Evolutionary conservation across 2,329 filamentous ascomycete species (phyloP), one percentile per base, ranked within the genome.

Genomic region (Colletotrichum zoysiae): DNA sequence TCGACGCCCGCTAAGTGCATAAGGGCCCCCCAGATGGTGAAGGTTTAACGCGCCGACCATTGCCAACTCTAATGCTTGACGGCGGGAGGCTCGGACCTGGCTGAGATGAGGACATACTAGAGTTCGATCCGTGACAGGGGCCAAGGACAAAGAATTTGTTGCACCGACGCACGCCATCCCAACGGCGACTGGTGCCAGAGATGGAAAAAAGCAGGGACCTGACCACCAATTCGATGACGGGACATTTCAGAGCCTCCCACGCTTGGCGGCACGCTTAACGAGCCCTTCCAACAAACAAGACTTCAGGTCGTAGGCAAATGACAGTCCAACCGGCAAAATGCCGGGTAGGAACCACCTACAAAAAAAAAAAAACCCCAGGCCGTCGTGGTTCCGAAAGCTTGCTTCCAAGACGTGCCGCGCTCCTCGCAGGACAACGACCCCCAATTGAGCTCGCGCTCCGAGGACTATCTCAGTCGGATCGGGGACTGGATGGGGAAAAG

Each of bases 1-100:
- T 53, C 53, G 67, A 53, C 61, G 48, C 30, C 50, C 20, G 40
- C 12, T 51, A 23, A 6, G 33, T 67, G 65, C 35, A 35, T 42
- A 44, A 12, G 42, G 51, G 30, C 30, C 30, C n/a, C 23, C n/a
- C 33, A 35, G 35, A 65, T 20, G 53, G 53, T 30, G 61, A 20
- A 65, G n/a, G 38, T 61, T 66, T 30, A 46, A 46, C 30, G 38
- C 20, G 18, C 38, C 42, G 44, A 53, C 59, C 48, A 33, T 12
- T 38, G n/a, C n/a, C 53, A 66, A 66, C 67, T 60, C 26, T 40
- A 60, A 65, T 30, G 16, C 12, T 53, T 70, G 61, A 70, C 65
- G 67, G 61, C 67, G 67, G 67, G 61, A 70, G 67, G 64, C 56
- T 44, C 44, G 64, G 64, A 71, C 64, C 42, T 38, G 48, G 56